Conservation (phyloP, 192 early-diverging fungal species). For the Linnemannia exigua region DNA sequence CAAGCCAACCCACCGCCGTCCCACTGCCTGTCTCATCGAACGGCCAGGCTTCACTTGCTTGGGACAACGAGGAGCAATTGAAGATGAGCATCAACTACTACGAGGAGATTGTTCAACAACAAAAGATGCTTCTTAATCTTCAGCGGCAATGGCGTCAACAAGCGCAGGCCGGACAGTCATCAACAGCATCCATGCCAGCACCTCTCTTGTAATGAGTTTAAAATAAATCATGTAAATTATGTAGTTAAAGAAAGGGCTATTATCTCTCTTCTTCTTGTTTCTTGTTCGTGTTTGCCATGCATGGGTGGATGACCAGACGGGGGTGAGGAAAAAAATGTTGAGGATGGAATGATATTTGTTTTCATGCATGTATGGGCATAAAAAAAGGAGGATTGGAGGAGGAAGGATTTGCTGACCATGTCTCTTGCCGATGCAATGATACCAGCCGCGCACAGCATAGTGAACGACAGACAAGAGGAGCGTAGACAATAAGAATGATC, state of each 20-base stretch:
- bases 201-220: not conserved
- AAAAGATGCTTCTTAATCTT: slow-evolving; percentile 12
- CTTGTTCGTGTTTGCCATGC: too few species aligned
- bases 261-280: not conserved
- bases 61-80: slow-evolving; percentile 18
- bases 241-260: not conserved
- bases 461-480: too few species aligned
- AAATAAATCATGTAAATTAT: not conserved
- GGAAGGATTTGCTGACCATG: not conserved
- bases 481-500: too few species aligned
- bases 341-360: too few species aligned
- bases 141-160: slow-evolving; percentile 19
- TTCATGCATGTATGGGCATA: too few species aligned
- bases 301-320: too few species aligned
- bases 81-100: slow-evolving; percentile 30
- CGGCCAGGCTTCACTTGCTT: not conserved
- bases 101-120: slow-evolving; percentile 21
- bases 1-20: not conserved
- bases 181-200: not conserved
- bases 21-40: not conserved
- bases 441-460: too few species aligned
- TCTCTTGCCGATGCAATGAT: not conserved
- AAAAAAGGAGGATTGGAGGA: not conserved
- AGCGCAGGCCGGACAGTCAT: not conserved
- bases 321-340: too few species aligned